Percentiles rank a stretch among this genome's conserved stretches.
phyloP scores from a whole-genome alignment of 2,329 filamentous ascomycete genomes.

The Clarireedia sp. region DNA sequence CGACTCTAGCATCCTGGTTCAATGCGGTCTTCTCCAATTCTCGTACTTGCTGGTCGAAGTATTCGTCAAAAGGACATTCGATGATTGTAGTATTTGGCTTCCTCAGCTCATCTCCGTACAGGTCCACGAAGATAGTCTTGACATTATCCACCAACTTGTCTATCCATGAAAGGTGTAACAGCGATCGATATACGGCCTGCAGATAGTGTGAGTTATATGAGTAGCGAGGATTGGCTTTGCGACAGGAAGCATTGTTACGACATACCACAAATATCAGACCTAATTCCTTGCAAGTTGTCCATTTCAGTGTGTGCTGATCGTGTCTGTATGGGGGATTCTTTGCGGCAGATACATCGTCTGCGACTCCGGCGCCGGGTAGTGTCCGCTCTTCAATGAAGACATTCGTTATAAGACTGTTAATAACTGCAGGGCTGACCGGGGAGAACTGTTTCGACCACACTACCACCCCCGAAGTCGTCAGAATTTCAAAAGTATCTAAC shows the following conservation, averaged over 20 bases:
- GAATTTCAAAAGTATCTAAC: conserved; percentile 94
- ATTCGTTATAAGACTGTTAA: conserved; percentile 93
- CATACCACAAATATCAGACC: conserved; percentile 88
- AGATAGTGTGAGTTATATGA: conserved; percentile 1
- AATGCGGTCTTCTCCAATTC: conserved; percentile 60
- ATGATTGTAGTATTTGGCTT: conserved; percentile 70
- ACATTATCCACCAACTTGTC: conserved; percentile 95
- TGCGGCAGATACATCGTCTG: conserved; percentile 52
- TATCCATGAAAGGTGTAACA: conserved; percentile 93
- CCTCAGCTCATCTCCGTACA: conserved; percentile 83
- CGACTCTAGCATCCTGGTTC: conserved; percentile 23
- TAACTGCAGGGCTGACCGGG: conserved; percentile 68
- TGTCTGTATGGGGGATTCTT: conserved; percentile 72
- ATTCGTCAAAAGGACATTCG: conserved; percentile 81
- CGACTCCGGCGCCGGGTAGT: conserved; percentile 46
- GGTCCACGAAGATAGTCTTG: conserved; percentile 79
- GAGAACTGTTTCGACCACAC: conserved; percentile 89
- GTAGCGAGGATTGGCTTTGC: background rate
- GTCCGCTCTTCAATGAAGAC: conserved; percentile 95
- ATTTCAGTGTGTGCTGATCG: conserved; percentile 92
- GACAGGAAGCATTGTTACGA: background rate
- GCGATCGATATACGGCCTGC: conserved; percentile 91
- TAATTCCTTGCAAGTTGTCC: conserved; percentile 86
- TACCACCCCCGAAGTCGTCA: conserved; percentile 93
- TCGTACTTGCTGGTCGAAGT: conserved; percentile 87